A percentile compares a stretch with the other conserved stretches of the same genome.
Evolutionary conservation across 495 filamentous ascomycete species (phyloP).

Genomic region (Friedmanniomyces endolithicus): DNA sequence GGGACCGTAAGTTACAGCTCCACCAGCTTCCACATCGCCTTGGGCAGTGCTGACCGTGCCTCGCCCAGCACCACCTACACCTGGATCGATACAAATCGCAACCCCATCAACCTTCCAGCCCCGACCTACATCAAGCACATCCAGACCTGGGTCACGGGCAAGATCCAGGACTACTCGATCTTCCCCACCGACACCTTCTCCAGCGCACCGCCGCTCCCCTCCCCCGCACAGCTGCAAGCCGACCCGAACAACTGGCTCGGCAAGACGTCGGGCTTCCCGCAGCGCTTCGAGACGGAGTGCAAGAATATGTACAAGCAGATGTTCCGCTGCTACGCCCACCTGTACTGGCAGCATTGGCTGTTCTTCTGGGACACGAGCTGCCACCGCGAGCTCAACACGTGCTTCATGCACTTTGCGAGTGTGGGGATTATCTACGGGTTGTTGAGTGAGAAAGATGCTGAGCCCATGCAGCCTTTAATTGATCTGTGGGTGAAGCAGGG

Average conservation of each 20-base stretch:
- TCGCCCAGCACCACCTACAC: slow-evolving; percentile 71
- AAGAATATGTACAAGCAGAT: slow-evolving; percentile 91
- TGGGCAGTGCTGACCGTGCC: not conserved
- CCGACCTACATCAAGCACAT: slow-evolving; percentile 83
- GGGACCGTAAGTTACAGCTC: slow-evolving; percentile 74
- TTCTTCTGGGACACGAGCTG: slow-evolving; percentile 84
- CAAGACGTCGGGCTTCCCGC: slow-evolving; percentile 76
- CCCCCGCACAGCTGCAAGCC: slow-evolving; percentile 36
- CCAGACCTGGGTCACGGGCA: slow-evolving; percentile 82
- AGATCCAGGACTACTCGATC: slow-evolving; percentile 72
- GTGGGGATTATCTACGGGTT: slow-evolving; percentile 76
- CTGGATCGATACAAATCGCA: slow-evolving; percentile 60
- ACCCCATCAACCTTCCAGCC: slow-evolving; percentile 35
- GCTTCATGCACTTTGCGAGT: slow-evolving; percentile 84
- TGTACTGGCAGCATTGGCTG: slow-evolving; percentile 63
- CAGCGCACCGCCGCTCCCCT: slow-evolving; percentile 38
- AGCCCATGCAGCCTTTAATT: slow-evolving; percentile 87
- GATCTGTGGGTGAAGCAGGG: slow-evolving; percentile 80
- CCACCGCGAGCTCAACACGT: slow-evolving; percentile 82
- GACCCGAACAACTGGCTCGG: slow-evolving; percentile 61
- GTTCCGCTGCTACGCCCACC: slow-evolving; percentile 89
- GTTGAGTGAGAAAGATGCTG: slow-evolving; percentile 68
- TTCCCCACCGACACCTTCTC: slow-evolving; percentile 59
- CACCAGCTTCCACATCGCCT: slow-evolving; percentile 42
- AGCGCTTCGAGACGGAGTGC: slow-evolving; percentile 71